Conservation (phyloP, 345 rosid genomes). For the Arabis alpina region DNA sequence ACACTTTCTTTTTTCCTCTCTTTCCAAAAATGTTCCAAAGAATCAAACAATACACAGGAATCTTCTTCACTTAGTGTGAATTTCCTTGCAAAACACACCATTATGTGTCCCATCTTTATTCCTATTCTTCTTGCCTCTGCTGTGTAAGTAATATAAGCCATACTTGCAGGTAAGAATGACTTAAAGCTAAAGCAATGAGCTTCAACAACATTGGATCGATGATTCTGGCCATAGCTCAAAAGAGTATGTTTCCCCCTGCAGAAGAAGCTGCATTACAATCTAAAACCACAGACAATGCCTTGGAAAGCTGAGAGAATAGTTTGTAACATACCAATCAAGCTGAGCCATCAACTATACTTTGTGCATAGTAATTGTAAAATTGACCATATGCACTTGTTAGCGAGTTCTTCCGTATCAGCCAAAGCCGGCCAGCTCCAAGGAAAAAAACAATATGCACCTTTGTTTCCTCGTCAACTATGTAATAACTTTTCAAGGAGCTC, state of each 20-base stretch:
- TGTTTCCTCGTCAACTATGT: constrained; percentile 36
- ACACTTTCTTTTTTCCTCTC: constrained; percentile 20
- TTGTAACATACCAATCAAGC: constrained; percentile 38
- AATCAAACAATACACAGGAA: constrained; percentile 37
- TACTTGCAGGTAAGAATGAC: constrained; percentile 28
- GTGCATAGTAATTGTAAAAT: constrained; percentile 33
- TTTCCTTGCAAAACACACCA: neutral
- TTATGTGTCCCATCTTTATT: constrained; percentile 39
- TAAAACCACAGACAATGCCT: neutral
- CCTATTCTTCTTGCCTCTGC: constrained; percentile 38
- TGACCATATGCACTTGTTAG: constrained; percentile 22
- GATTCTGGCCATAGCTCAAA: constrained; percentile 30
- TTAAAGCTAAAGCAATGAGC: constrained; percentile 28
- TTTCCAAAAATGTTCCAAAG: constrained; percentile 34
- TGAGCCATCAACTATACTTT: constrained; percentile 34
- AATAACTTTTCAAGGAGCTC: constrained; percentile 56
- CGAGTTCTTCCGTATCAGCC: too few relatives aligned
- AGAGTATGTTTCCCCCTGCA: constrained; percentile 37
- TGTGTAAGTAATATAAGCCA: constrained; percentile 10
- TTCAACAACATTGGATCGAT: constrained; percentile 19
- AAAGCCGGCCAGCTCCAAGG: constrained; percentile 33
- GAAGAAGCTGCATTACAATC: constrained; percentile 27
- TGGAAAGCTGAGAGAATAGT: constrained; percentile 20
- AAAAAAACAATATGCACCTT: constrained; percentile 3
- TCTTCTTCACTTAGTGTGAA: constrained; percentile 11